Evolutionary conservation across 352 stramenopile genomes (phyloP), one percentile per base, ranked within the genome.

Genomic region (Globisporangium viniferum): DNA sequence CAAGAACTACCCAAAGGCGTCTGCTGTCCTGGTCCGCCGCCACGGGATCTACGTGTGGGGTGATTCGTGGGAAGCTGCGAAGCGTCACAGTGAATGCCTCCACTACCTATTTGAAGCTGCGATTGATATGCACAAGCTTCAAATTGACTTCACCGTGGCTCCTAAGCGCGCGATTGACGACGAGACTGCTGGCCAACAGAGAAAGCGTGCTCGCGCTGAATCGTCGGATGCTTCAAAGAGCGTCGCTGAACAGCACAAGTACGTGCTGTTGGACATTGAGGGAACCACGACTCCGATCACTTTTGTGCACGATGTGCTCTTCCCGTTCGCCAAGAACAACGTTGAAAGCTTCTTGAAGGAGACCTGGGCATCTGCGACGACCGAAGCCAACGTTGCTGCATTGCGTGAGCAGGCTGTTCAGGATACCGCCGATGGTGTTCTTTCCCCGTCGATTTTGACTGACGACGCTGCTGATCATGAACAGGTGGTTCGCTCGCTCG

Each of bases 11-110:
- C 96, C 97, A 3, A 84, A 89, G 48, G 84, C 88, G 24, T 96
- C 88, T 66, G 95, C 94, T 48, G 96, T 99, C 4, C 79, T 99
- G 33, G 97, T 99, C 39, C 86, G 96, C 36, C 85, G 95, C 41
- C 97, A 99, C 72, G 97, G 97, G 39, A 89, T 98, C 41, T 99
- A 98, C 72, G 95, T 98, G 1, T 99, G 97, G 97, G 97, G 97
- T 15, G 86, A 97, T 72, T 93, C 86, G 31, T 99, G 97, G 97
- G 94, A 98, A 75, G 88, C 95, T 66, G 94, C 95, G 51, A 99
- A 99, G 78, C 96, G 95, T 41, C 96, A 99, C 67, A 96, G 89
- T 59, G 97, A 99, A 80, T 98, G 93, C 36, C 89, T 98, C 58
- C 95, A 99, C 84, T 99, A 99, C 76, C 80, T 99, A 10, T 98